phyloP scores from a whole-genome alignment of 495 filamentous ascomycete species.

The Staphylotrichum longicolle region DNA sequence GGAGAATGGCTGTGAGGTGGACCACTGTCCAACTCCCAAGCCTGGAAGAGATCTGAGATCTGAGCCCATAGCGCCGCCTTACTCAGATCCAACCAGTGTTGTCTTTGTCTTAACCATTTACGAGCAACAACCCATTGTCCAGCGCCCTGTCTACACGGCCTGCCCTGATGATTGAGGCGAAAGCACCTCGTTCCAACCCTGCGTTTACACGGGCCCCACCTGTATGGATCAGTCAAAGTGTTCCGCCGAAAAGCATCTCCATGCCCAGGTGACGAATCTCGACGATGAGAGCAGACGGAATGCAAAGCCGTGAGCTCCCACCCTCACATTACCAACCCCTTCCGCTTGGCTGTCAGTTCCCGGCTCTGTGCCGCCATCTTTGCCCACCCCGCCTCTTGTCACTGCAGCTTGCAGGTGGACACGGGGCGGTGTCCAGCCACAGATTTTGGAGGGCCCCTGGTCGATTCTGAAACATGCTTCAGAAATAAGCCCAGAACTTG shows the following conservation, averaged over 20 bases:
- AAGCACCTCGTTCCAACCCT: background rate
- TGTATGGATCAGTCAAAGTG: no score
- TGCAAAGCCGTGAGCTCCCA: background rate
- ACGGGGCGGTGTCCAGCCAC: slow-evolving; percentile 32
- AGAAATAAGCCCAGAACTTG: slow-evolving; percentile 33
- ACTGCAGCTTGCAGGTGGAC: slow-evolving; percentile 14
- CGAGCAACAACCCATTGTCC: slow-evolving; percentile 6
- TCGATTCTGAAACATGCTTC: slow-evolving; percentile 38
- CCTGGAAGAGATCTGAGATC: background rate
- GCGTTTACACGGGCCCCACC: background rate
- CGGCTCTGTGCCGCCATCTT: slow-evolving; percentile 21
- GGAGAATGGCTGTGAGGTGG: background rate
- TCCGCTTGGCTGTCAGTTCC: slow-evolving; percentile 6
- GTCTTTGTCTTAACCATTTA: background rate
- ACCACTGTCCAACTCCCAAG: background rate
- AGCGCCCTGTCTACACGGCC: background rate
- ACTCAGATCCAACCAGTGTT: slow-evolving; percentile 8
- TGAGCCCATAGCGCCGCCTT: background rate
- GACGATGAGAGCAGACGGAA: background rate
- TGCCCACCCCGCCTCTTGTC: background rate
- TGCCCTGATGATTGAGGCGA: background rate
- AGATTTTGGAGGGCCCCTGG: slow-evolving; percentile 22
- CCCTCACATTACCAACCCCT: background rate
- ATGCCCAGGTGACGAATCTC: background rate
- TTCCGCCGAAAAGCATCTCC: no score